Conservation (phyloP, 176 grass and related monocot species). For the Areca catechu region DNA sequence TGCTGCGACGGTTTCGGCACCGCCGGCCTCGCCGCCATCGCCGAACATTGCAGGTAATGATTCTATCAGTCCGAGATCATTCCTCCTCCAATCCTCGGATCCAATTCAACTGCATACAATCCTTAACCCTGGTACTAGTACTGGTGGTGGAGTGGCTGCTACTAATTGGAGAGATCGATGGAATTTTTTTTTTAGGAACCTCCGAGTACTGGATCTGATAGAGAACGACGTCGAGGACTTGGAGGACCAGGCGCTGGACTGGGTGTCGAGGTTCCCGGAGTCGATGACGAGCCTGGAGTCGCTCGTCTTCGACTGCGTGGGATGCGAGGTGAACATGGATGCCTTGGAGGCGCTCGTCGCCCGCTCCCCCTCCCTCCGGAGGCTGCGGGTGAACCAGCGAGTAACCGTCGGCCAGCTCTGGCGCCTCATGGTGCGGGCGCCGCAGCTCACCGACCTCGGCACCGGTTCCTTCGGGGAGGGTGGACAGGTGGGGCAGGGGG, state of each 20-base stretch:
- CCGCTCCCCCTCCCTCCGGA: constrained; percentile 53
- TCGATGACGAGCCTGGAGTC: constrained; percentile 44
- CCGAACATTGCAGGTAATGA: constrained; percentile 74
- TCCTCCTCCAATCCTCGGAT: too few species aligned
- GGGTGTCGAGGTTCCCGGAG: constrained; percentile 58
- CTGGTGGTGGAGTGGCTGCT: too few species aligned
- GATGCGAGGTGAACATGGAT: constrained; percentile 27
- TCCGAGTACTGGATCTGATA: constrained; percentile 64
- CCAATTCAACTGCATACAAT: too few species aligned
- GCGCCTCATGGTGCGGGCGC: constrained; percentile 57
- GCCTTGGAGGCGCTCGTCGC: constrained; percentile 56
- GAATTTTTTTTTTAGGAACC: constrained; percentile 23
- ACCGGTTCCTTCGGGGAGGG: constrained; percentile 60
- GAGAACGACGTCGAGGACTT: constrained; percentile 56
- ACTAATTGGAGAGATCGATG: too few species aligned
- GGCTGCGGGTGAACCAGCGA: constrained; percentile 62
- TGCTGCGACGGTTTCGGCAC: constrained; percentile 91
- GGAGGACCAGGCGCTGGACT: constrained; percentile 30
- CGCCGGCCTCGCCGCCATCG: constrained; percentile 52
- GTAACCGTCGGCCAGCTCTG: constrained; percentile 62
- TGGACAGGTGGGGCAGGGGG: constrained; percentile 14
- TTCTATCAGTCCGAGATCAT: too few species aligned
- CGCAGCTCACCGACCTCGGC: constrained; percentile 57
- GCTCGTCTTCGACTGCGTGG: constrained; percentile 69
- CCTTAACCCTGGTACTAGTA: too few species aligned